A percentile compares a stretch with the other conserved stretches of the same genome.
Conservation (phyloP, 1,139 yeast species). For the Yarrowia galli region DNA sequence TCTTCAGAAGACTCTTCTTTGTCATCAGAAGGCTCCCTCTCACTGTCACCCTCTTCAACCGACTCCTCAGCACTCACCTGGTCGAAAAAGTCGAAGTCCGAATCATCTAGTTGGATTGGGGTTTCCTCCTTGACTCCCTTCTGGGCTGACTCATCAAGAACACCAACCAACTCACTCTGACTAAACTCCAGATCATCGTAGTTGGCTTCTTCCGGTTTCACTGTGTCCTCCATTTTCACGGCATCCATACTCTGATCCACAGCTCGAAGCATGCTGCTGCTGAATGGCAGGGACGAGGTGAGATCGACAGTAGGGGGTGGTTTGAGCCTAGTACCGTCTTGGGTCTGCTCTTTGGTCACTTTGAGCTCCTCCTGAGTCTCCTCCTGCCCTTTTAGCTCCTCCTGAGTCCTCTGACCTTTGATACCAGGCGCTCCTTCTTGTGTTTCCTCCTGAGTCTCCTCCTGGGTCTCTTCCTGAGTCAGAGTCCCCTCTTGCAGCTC, state of each 20-base stretch:
- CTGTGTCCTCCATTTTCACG: neutral
- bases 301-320: neutral
- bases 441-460: neutral
- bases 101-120: neutral
- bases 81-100: neutral
- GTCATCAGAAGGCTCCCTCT: neutral
- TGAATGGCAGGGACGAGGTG: neutral
- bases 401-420: neutral
- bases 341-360: too few species aligned
- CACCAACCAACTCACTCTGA: constrained; percentile 11
- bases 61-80: neutral
- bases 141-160: neutral
- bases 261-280: constrained; percentile 13
- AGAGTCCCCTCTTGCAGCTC: neutral
- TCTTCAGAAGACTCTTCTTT: neutral
- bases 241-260: constrained; percentile 20
- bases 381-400: neutral
- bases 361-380: neutral
- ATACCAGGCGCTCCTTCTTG: constrained; percentile 2
- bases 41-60: neutral
- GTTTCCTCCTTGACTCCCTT: neutral
- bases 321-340: too few species aligned
- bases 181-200: constrained; percentile 1
- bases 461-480: constrained; percentile 1
- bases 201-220: neutral